A percentile compares a stretch with the other conserved stretches of the same genome.
Evolutionary conservation across 148 eudicot species (phyloP).

Genomic region (Arbutus unedo): DNA sequence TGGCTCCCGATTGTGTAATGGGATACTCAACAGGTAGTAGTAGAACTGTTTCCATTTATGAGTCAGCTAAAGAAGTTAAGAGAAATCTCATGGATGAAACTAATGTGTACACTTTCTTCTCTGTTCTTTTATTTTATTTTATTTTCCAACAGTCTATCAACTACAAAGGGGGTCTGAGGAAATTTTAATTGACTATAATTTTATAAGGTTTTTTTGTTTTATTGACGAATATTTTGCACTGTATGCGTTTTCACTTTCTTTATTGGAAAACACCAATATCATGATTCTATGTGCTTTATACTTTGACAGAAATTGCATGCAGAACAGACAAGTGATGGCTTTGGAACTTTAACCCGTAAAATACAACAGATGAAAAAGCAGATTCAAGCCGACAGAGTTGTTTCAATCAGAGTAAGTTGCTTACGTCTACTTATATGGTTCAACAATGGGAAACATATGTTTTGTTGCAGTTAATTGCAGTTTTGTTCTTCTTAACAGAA

Average conservation of each 20-base stretch:
- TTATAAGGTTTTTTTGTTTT: background rate
- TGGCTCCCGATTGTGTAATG: background rate
- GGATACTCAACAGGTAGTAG: background rate
- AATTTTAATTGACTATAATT: background rate
- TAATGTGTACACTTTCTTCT: background rate
- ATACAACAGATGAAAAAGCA: slow-evolving; percentile 55
- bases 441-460: background rate
- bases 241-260: background rate
- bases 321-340: slow-evolving; percentile 37
- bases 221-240: background rate
- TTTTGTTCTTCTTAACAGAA: background rate
- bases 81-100: background rate
- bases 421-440: background rate
- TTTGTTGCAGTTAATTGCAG: background rate
- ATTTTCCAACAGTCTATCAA: background rate
- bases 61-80: background rate
- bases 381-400: slow-evolving; percentile 59
- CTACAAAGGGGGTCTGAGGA: background rate
- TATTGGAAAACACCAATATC: slow-evolving; percentile 3
- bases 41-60: background rate
- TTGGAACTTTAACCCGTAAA: slow-evolving; percentile 37
- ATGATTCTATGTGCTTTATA: background rate
- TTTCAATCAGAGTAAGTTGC: slow-evolving; percentile 50
- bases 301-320: slow-evolving; percentile 20
- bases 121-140: background rate